These are phyloP conservation scores for Peronospora farinosa DNA, from an alignment of 352 stramenopile genomes.

Conservation along the genomic window DNA sequence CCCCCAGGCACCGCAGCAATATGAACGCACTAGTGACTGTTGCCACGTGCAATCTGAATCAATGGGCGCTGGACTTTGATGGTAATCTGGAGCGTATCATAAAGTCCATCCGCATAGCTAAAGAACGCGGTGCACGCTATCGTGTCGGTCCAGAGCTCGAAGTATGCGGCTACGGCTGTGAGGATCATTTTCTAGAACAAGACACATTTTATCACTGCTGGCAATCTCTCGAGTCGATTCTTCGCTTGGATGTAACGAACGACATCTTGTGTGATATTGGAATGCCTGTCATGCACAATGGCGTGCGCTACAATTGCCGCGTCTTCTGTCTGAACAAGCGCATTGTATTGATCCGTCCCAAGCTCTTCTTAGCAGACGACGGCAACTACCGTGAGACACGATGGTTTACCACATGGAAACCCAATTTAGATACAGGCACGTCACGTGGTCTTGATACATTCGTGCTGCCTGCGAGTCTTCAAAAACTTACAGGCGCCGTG, in stretches of 20 bases:
- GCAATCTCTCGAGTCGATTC: conserved; percentile 88
- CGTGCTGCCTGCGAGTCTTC: conserved; percentile 79
- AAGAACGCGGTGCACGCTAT: conserved; percentile 82
- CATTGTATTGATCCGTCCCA: conserved; percentile 94
- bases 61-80: conserved; percentile 99
- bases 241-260: conserved; percentile 86
- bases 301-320: conserved; percentile 97
- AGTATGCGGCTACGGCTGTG: conserved; percentile 96
- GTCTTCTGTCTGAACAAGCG: conserved; percentile 91
- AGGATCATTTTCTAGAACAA: conserved; percentile 98
- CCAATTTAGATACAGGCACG: conserved; percentile 21
- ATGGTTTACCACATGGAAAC: conserved; percentile 89
- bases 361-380: conserved; percentile 93
- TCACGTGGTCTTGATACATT: conserved; percentile 55
- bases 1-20: background rate
- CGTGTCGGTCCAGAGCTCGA: conserved; percentile 96
- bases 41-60: conserved; percentile 98
- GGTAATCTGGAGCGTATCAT: conserved; percentile 93
- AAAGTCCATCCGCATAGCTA: conserved; percentile 86
- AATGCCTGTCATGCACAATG: conserved; percentile 94
- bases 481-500: conserved; percentile 65
- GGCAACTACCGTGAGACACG: conserved; percentile 97
- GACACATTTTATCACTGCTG: conserved; percentile 98
- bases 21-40: conserved; percentile 90
- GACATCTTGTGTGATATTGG: conserved; percentile 97